phyloP scores from a whole-genome alignment of 2,329 filamentous ascomycete genomes.

The Ophiosphaerella korrae region DNA sequence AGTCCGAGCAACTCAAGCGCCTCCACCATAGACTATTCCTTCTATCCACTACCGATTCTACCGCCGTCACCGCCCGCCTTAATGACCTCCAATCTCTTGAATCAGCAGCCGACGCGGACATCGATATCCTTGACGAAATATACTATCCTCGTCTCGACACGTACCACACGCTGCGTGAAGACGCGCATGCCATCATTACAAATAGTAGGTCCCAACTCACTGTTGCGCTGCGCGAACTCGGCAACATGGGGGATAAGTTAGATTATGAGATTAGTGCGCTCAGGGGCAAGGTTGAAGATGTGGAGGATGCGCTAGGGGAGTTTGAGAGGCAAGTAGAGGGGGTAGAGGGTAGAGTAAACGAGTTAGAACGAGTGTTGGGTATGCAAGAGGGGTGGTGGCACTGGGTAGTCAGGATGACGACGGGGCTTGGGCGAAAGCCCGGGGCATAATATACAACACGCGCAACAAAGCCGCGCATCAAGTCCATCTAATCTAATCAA shows the following conservation, averaged over 20 bases:
- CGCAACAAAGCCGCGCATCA: too few relatives aligned
- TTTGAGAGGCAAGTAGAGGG: slow-evolving; percentile 70
- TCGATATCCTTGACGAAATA: slow-evolving; percentile 69
- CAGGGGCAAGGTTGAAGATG: slow-evolving; percentile 80
- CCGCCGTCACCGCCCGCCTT: slow-evolving; percentile 68
- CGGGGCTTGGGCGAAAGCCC: slow-evolving; percentile 26
- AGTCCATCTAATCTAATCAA: too few relatives aligned
- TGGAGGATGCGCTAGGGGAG: slow-evolving; percentile 79
- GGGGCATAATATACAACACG: not conserved
- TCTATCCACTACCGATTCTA: slow-evolving; percentile 60
- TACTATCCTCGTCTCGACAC: slow-evolving; percentile 74
- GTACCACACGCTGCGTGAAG: slow-evolving; percentile 70
- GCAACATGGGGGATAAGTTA: slow-evolving; percentile 79
- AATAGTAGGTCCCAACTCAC: slow-evolving; percentile 71
- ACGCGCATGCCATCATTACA: slow-evolving; percentile 70
- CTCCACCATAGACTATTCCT: slow-evolving; percentile 67
- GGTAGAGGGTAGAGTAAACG: slow-evolving; percentile 54
- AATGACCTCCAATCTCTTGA: slow-evolving; percentile 64
- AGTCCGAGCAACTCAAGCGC: slow-evolving; percentile 63
- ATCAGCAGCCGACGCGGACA: slow-evolving; percentile 60
- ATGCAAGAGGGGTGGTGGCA: slow-evolving; percentile 43
- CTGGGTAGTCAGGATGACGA: slow-evolving; percentile 36
- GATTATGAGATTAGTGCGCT: slow-evolving; percentile 89
- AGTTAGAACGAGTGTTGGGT: slow-evolving; percentile 61
- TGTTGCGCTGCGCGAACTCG: slow-evolving; percentile 77